These are phyloP conservation scores for Penicillium sp. DNA, from an alignment of 2,329 filamentous ascomycete genomes.

Conservation along the genomic window DNA sequence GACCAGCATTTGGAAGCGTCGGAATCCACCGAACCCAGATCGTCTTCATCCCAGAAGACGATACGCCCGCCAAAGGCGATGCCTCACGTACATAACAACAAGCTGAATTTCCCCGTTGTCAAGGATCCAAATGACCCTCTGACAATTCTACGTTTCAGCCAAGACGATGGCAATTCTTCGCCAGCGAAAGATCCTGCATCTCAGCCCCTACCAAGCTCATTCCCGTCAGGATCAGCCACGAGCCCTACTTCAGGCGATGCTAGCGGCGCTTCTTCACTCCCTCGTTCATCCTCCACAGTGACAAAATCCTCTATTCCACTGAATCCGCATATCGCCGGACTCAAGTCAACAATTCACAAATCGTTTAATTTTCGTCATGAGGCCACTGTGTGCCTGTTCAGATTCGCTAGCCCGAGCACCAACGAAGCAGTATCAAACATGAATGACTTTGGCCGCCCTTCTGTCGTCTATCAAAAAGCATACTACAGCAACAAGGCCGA, in stretches of 20 bases:
- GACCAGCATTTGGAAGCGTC: conserved; percentile 1
- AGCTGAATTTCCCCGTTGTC: conserved; percentile 70
- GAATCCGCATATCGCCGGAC: conserved; percentile 23
- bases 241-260: conserved; percentile 6
- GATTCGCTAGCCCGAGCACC: conserved; percentile 28
- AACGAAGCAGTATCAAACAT: conserved; percentile 60
- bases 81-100: conserved; percentile 40
- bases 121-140: conserved; percentile 71
- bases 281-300: conserved; percentile 24
- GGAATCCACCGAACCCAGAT: conserved; percentile 22
- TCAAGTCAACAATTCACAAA: conserved; percentile 27
- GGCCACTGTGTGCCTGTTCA: conserved; percentile 30
- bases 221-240: conserved; percentile 6
- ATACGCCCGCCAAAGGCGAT: conserved; percentile 26
- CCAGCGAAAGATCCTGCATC: conserved; percentile 45
- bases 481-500: conserved; percentile 84
- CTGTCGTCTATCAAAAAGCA: conserved; percentile 79
- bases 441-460: conserved; percentile 58
- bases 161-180: conserved; percentile 56
- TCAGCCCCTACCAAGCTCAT: conserved; percentile 13
- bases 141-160: conserved; percentile 67
- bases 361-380: conserved; percentile 33
- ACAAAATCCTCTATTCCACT: conserved; percentile 3
- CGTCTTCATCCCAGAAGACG: conserved; percentile 30
- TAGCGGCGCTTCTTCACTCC: conserved; percentile 14